Base-by-base conservation (phyloP, 2,329 filamentous ascomycete species). In the Endoconidiophora laricicola region DNA sequence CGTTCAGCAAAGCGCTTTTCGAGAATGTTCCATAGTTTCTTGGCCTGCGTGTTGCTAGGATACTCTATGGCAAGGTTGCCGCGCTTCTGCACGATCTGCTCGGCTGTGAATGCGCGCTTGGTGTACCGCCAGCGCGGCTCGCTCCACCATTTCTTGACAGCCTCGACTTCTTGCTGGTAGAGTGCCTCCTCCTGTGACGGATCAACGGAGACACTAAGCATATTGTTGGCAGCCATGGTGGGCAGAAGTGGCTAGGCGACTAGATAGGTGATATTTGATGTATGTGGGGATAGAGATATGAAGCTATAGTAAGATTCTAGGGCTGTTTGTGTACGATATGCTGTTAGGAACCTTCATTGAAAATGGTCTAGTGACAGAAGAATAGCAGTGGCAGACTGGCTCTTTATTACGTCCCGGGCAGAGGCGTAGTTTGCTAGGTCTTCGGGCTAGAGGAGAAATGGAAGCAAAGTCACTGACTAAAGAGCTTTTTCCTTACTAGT, bases 1-100 rank as follows among this genome's bases (percentile, higher is more conserved):
- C 70, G 58, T 65, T 91, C 86, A 70, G 83, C 71, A 73, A 91
- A 98, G 57, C 87, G 81, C 37, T 73, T 68, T 70, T 98, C 91
- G 36, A 98, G 72, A 55, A 88, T 88, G 39, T 74, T 74, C 88
- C 88, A 98, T 47, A 96, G 73, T 77, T 98, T 98, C 76, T 95
- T 95, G 44, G 84, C 76, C 68, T 88, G 81, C 16, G 70, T 70
- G 65, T 93, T 94, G 69, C 88, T 91, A 18, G 91, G 82, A 64
- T 96, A 96, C 55, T 93, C 76, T 59, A 96, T 83, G 67, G 83
- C 86, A 59, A 98, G 70, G 61, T 83, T 88, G 52, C 91, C 91
- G 61, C 91, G 76, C 77, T 98, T 98, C 48, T 85, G 81, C 56
- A 94, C 91, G 61, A 98, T 96, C 69, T 94, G 85, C 73, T 96